Conservation (phyloP, 352 stramenopile species). For the Phytopythium mirpurense region DNA sequence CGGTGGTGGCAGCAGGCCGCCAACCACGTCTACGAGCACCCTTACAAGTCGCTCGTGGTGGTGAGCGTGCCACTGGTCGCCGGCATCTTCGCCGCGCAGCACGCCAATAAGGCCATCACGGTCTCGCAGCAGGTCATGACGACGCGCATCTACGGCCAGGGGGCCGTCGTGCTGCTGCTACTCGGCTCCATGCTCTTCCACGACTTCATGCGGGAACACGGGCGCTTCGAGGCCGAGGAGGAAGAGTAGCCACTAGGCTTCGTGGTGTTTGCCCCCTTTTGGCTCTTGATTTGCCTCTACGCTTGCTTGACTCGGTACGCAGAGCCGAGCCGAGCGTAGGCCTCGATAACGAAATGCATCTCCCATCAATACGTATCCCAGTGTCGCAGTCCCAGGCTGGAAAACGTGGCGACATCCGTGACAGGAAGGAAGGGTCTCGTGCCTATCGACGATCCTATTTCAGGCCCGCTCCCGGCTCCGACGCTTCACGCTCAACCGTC, state of each 20-base stretch:
- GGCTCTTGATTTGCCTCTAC: too few species aligned
- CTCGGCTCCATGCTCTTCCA: conserved; percentile 81
- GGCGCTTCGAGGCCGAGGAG: conserved; percentile 46
- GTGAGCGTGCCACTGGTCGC: conserved; percentile 61
- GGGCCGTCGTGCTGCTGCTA: conserved; percentile 58
- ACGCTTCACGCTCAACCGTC: conserved; percentile 3
- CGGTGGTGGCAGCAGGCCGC: conserved; percentile 53
- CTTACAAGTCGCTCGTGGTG: conserved; percentile 49
- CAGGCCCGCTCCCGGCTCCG: too few species aligned
- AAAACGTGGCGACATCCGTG: too few species aligned
- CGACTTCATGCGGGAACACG: conserved; percentile 74
- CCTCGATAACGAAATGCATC: too few species aligned
- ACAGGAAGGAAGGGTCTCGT: too few species aligned
- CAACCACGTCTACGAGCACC: conserved; percentile 82
- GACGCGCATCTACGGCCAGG: conserved; percentile 81
- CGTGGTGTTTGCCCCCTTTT: too few species aligned
- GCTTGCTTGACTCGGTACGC: not conserved
- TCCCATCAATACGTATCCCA: too few species aligned
- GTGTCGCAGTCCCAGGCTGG: too few species aligned
- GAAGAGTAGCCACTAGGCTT: not conserved
- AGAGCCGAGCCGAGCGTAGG: not conserved
- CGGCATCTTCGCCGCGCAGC: conserved; percentile 68
- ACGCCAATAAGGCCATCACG: conserved; percentile 62
- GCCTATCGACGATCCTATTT: too few species aligned
- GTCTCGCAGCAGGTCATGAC: conserved; percentile 85